Evolutionary conservation across 1,139 yeast genomes (phyloP).

Genomic region (Casaregolazyma suthepensis): DNA sequence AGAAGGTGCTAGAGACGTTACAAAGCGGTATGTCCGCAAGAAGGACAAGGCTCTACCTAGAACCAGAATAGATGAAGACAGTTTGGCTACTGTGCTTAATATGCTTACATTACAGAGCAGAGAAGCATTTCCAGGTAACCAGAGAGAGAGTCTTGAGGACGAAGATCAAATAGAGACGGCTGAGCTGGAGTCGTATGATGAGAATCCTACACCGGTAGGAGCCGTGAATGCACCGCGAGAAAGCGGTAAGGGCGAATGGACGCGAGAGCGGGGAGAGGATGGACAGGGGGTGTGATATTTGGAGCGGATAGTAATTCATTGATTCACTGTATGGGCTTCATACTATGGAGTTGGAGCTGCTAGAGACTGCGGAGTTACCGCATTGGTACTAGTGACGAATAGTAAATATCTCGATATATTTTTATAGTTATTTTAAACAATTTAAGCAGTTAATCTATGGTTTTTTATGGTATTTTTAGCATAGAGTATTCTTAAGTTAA

Average conservation of each 20-base stretch:
- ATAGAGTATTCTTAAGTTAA: too few species aligned
- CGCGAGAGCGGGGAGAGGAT: constrained; percentile 64
- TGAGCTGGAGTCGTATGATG: constrained; percentile 30
- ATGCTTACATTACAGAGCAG: constrained; percentile 40
- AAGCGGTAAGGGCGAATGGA: constrained; percentile 77
- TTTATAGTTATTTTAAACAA: too few species aligned
- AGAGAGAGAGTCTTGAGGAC: constrained; percentile 30
- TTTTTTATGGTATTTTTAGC: too few species aligned
- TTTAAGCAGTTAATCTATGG: too few species aligned
- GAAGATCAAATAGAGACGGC: constrained; percentile 40
- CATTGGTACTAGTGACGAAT: too few species aligned
- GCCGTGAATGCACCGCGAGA: constrained; percentile 41
- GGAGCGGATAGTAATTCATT: too few species aligned
- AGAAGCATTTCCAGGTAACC: constrained; percentile 29
- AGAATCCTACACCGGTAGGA: constrained; percentile 14
- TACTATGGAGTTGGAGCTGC: too few species aligned
- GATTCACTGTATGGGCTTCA: too few species aligned
- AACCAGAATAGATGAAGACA: constrained; percentile 38
- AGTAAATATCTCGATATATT: too few species aligned
- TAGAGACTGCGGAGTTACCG: too few species aligned
- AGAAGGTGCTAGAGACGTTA: constrained; percentile 61
- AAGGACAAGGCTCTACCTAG: constrained; percentile 49
- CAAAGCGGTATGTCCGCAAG: constrained; percentile 58
- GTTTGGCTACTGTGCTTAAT: constrained; percentile 37
- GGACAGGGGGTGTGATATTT: constrained; percentile 36